Evolutionary conservation across 352 stramenopile species (phyloP), one percentile per base, ranked within the genome.

Genomic region (Phytophthora pluvialis): DNA sequence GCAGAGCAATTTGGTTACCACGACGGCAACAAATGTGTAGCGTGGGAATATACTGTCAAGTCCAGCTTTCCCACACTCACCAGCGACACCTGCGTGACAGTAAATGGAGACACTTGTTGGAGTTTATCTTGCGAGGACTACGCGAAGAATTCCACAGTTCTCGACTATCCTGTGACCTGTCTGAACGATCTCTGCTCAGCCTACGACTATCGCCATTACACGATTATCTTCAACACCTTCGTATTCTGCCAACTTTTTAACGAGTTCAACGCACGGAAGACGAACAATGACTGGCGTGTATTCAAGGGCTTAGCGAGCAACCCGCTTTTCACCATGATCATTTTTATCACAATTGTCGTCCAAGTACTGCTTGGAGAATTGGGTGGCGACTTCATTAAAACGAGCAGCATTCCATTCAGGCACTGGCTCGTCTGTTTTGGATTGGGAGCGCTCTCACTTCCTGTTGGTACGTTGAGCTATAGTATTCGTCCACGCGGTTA

Each of bases 211-310:
- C 74, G 89, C 33, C 97, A 99, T 79, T 98, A 97, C 75, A 99
- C 97, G 4, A 79, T 99, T 47, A 88, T 99, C 68, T 99, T 99
- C 86, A 99, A 99, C 75, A 93, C 95, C 18, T 99, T 99, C 72
- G 97, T 99, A 6, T 98, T 99, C 62, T 90, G 87, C 28, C 95
- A 99, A 78, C 73, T 99, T 28, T 99, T 94, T 60, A 94, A 94
- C 65, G 86, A 94, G 54, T 91, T 94, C 68, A 94, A 94, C 40
- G 77, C 84, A 25, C 82, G 83, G 11, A 76, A 70, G 31, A 98
- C 98, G 58, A 94, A 97, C 72, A 97, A 98, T 69, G 86, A 98
- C 60, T 98, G 95, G 87, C 97, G 95, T 39, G 88, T 99, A 16
- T 98, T 99, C 75, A 76, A 67, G 4, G 95, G 95, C 35, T 81